phyloP scores from a whole-genome alignment of 371 early-diverging fungal species.

The Mucor circinelloides region DNA sequence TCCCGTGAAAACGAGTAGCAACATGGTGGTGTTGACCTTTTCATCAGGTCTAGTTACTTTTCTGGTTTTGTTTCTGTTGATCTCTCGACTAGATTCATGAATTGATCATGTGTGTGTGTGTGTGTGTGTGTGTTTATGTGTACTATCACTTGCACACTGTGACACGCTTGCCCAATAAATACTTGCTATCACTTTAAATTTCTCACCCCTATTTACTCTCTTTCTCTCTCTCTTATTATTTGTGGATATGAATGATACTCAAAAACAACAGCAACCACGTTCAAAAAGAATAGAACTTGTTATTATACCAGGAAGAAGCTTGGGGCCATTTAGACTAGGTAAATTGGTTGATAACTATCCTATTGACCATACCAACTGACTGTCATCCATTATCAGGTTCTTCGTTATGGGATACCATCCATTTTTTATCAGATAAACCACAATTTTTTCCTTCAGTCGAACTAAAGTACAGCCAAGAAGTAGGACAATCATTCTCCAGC shows the following conservation, averaged over 20 bases:
- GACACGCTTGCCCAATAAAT: slow-evolving; percentile 1
- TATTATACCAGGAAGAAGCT: slow-evolving; percentile 56
- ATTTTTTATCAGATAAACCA: slow-evolving; percentile 52
- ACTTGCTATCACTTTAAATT: background rate
- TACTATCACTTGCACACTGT: background rate
- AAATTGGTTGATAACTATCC: background rate
- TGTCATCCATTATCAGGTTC: slow-evolving; percentile 36
- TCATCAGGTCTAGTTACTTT: slow-evolving; percentile 44
- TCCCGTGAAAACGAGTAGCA: slow-evolving; percentile 41
- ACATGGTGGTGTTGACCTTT: slow-evolving; percentile 48
- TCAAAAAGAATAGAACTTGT: slow-evolving; percentile 55
- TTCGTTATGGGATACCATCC: slow-evolving; percentile 60
- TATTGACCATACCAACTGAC: background rate
- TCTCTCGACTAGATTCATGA: slow-evolving; percentile 15
- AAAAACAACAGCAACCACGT: slow-evolving; percentile 1
- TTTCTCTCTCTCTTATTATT: background rate
- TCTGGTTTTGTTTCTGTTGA: slow-evolving; percentile 39
- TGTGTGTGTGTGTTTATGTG: background rate
- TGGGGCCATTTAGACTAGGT: slow-evolving; percentile 64
- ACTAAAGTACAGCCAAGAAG: slow-evolving; percentile 67
- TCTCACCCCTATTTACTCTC: slow-evolving; percentile 8
- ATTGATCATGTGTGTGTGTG: background rate
- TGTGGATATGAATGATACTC: background rate
- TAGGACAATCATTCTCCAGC: slow-evolving; percentile 9
- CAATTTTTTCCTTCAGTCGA: slow-evolving; percentile 66